Base-by-base conservation (phyloP, 2,329 filamentous ascomycete genomes). In the Colletotrichum sp. region DNA sequence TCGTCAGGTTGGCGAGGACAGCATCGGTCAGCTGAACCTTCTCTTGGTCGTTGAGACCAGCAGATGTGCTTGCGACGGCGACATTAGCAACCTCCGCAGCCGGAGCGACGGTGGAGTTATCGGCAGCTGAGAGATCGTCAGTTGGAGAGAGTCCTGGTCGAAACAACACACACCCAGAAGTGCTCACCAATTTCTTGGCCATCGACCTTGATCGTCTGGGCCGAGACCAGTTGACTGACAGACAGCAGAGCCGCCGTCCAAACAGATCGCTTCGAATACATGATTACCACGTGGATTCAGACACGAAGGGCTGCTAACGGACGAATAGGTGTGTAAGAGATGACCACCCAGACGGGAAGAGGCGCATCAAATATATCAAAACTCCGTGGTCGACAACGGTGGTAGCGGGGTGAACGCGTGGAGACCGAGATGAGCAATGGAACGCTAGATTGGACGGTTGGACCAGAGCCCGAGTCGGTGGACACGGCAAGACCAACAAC, bases 11-110 rank as follows among this genome's bases (percentile, higher is more conserved):
- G 57, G 79, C 77, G 28, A 86, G 77, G 3, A 83, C 81, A 8
- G 78, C 79, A 28, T 85, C 81, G 2, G 85, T 86, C 69, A 86
- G 78, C 68, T 85, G 82, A 24, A 82, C 77, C 16, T 74, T 75
- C 57, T 84, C 81, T 24, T 60, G 68, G n/a, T 65, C 16, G 24
- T 75, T 76, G 26, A 77, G 70, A 13, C 60, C 68, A 10, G 69
- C 59, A 13, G 75, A 59, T 16, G 65, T 62, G 65, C 60, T 52
- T 24, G 66, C 28, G 52, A 49, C 60, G 12, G 69, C 24, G 32
- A 71, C 62, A 18, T 71, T 67, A 36, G 62, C 71, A 71, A 75
- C 30, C 60, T 32, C 72, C 62, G 71, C 77, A 18, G 78, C 81
- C 62, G 79, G 81, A 16, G 77, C 76, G 57, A 83, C 75, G 13